These are phyloP conservation scores for Beauveria sp. DNA, from an alignment of 2,329 filamentous ascomycete genomes.

Conservation along the genomic window DNA sequence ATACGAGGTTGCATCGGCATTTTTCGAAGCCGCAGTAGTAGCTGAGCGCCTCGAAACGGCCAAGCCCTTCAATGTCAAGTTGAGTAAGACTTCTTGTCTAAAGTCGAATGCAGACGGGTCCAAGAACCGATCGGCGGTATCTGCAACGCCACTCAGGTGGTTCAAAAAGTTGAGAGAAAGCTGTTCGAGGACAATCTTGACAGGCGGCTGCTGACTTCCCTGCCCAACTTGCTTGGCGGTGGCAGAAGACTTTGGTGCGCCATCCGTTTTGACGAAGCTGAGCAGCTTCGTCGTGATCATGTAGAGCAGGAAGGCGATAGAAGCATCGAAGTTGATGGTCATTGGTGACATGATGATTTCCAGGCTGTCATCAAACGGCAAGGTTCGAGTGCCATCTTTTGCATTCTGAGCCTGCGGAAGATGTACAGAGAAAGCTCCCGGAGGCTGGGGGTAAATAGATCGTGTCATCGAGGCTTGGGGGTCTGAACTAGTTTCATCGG, in stretches of 20 bases:
- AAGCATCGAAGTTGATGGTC: conserved; percentile 46
- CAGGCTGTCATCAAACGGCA: conserved; percentile 26
- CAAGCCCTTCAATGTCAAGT: conserved; percentile 4
- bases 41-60: background rate
- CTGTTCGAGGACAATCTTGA: conserved; percentile 39
- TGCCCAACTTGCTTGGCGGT: conserved; percentile 21
- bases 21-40: background rate
- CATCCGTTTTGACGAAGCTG: conserved; percentile 30
- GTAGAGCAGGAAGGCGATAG: conserved; percentile 46
- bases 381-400: background rate
- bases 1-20: background rate
- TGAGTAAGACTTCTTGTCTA: conserved; percentile 20
- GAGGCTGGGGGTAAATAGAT: conserved; percentile 44
- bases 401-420: background rate
- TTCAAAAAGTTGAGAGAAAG: conserved; percentile 50
- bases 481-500: conserved; percentile 21
- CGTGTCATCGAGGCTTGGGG: conserved; percentile 25
- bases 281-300: conserved; percentile 44
- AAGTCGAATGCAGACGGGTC: conserved; percentile 33
- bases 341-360: conserved; percentile 47
- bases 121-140: conserved; percentile 39
- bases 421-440: conserved; percentile 53
- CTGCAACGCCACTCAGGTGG: conserved; percentile 43
- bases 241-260: conserved; percentile 2
- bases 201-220: background rate